phyloP scores from a whole-genome alignment of 2,329 filamentous ascomycete species.

The Botrytis porri region DNA sequence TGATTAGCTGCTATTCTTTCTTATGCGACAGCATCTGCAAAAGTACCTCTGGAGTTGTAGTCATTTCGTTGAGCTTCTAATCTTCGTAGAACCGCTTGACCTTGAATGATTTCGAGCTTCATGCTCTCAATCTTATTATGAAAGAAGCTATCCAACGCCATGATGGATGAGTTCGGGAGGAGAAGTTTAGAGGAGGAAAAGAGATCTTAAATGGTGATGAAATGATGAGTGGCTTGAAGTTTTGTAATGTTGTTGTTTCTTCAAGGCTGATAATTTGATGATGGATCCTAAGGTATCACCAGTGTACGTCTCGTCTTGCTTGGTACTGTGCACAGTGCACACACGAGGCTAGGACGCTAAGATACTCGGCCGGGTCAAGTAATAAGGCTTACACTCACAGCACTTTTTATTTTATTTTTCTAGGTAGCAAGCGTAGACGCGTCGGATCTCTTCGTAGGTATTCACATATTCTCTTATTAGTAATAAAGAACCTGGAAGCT shows the following conservation, averaged over 20 bases:
- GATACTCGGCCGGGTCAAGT: background rate
- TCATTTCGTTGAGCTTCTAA: conserved; percentile 98
- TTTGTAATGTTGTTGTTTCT: background rate
- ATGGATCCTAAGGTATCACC: conserved; percentile 15
- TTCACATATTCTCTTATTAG: background rate
- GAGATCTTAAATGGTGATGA: background rate
- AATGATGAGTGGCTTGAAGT: background rate
- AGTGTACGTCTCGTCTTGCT: background rate
- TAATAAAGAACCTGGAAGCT: background rate
- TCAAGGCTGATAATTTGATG: conserved; percentile 20
- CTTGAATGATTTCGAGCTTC: conserved; percentile 99
- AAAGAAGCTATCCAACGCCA: conserved; percentile 99
- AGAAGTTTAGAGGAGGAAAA: background rate
- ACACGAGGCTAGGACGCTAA: conserved; percentile 18
- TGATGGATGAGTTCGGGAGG: conserved; percentile 47
- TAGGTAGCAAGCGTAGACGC: conserved; percentile 15
- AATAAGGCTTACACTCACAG: background rate
- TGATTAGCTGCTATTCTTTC: conserved; percentile 26
- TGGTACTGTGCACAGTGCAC: background rate
- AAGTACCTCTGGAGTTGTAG: conserved; percentile 79
- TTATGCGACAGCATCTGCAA: background rate
- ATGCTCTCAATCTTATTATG: conserved; percentile 99
- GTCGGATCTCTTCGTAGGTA: background rate
- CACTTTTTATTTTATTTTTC: background rate
- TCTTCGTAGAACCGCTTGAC: conserved; percentile 89